A percentile compares a stretch with the other conserved stretches of the same genome.
Conservation (phyloP, 1,139 yeast species). For the Blastobotrys capitulatus region DNA sequence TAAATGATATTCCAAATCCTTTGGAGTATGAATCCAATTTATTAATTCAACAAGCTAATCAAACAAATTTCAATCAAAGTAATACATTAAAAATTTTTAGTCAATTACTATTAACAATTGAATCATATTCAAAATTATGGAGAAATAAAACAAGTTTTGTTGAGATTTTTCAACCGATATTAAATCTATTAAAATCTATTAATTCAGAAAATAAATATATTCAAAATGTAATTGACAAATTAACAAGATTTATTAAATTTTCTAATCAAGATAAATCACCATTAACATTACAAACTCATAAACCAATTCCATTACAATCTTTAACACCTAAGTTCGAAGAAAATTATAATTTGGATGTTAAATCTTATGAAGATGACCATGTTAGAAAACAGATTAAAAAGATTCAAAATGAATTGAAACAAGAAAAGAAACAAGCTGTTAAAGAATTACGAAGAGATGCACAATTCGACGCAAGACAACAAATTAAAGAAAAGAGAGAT, state of each 20-base stretch:
- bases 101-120: neutral
- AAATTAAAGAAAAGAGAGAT: constrained; percentile 68
- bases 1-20: neutral
- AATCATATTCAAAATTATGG: constrained; percentile 42
- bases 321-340: constrained; percentile 91
- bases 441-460: constrained; percentile 89
- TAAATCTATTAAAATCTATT: constrained; percentile 12
- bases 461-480: constrained; percentile 80
- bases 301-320: constrained; percentile 78
- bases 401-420: constrained; percentile 79
- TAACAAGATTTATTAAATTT: constrained; percentile 49
- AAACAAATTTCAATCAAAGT: neutral
- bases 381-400: constrained; percentile 78
- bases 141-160: constrained; percentile 57
- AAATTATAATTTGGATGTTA: constrained; percentile 92
- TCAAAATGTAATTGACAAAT: constrained; percentile 27
- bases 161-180: constrained; percentile 49
- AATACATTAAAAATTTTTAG: neutral
- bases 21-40: too few relatives aligned
- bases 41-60: too few relatives aligned
- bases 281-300: constrained; percentile 79
- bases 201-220: neutral
- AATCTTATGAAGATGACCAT: constrained; percentile 79
- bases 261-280: constrained; percentile 56
- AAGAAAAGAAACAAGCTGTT: constrained; percentile 82